phyloP scores from a whole-genome alignment of 495 filamentous ascomycete species.

The Apodospora peruviana region DNA sequence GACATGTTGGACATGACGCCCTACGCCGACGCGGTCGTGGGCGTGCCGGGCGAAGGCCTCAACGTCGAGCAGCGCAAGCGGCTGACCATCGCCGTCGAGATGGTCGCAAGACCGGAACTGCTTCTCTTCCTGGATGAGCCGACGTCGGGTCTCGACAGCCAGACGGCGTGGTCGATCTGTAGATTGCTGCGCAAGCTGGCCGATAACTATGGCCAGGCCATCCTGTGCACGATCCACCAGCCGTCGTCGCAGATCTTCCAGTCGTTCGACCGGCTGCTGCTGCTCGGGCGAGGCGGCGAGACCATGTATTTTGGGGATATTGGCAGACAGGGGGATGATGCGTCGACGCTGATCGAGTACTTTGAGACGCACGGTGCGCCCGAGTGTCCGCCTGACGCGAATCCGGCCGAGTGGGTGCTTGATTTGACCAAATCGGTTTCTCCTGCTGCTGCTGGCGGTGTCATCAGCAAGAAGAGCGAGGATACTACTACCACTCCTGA shows the following conservation, averaged over 20 bases:
- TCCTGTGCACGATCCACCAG: constrained; percentile 73
- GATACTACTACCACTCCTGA: no score
- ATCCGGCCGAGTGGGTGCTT: constrained; percentile 76
- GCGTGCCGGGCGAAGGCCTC: constrained; percentile 59
- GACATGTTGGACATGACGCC: constrained; percentile 71
- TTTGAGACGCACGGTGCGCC: constrained; percentile 63
- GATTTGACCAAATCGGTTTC: background rate
- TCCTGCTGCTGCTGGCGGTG: background rate
- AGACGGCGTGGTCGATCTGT: constrained; percentile 75
- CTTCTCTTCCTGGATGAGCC: constrained; percentile 74
- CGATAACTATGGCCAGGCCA: constrained; percentile 67
- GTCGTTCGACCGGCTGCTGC: constrained; percentile 65
- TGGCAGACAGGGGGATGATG: constrained; percentile 37
- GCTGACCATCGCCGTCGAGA: constrained; percentile 84
- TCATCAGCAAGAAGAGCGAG: no score
- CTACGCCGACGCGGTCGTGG: constrained; percentile 74
- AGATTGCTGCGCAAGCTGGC: constrained; percentile 78
- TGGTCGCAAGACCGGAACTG: constrained; percentile 78
- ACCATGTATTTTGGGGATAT: constrained; percentile 63
- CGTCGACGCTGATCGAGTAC: constrained; percentile 29
- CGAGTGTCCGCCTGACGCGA: constrained; percentile 63
- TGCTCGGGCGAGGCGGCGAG: constrained; percentile 61
- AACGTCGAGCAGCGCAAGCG: constrained; percentile 49
- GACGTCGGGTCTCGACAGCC: constrained; percentile 77
- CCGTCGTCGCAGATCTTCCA: constrained; percentile 68